Base-by-base conservation (phyloP, 2,329 filamentous ascomycete species). In the Clarireedia paspali region DNA sequence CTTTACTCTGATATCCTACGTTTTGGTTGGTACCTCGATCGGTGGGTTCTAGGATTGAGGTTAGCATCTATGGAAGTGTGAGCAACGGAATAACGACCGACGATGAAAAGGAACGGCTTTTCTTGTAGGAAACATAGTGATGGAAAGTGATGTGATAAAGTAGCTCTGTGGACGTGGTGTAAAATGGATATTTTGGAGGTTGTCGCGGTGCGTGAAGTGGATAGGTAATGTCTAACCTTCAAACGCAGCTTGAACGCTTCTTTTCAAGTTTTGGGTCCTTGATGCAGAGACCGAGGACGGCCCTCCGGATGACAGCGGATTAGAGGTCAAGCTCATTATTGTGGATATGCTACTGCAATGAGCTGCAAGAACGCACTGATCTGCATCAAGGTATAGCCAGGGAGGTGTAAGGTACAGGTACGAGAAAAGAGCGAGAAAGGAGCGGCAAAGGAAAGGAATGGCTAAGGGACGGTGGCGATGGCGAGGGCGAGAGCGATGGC, bases 1-100 rank as follows among this genome's bases (percentile, higher is more conserved):
- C 88, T 72, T 96, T 96, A 70, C 82, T 83, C 68, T 84, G 81
- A 68, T 87, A 87, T 14, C 74, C 73, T 12, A 77, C 68, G 39
- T 71, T 63, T 5, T 60, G 70, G 45, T 74, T 72, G 50, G 67
- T 68, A 53, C 75, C 75, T 57, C 78, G 74, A 65, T 83, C 80
- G 53, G 72, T 70, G 36, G 77, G 73, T 70, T 84, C 81, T 84
- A 69, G 57, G 58, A 64, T 51, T 40, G 26, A 20, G 24, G 39
- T 55, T 55, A 45, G 48, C 24, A 6, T 48, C 26, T 4, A 50
- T 14, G 64, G 64, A 69, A 77, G 70, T 26, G 50, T 50, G 34
- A 36, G 56, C 20, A 62, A 57, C 58, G 66, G 63, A 63, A 57
- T 20, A 63, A 64, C 66, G 68, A 68, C 61, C 63, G 60, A 64